Conservation (phyloP, 1,139 yeast genomes). For the Debaryomyces sp. region DNA sequence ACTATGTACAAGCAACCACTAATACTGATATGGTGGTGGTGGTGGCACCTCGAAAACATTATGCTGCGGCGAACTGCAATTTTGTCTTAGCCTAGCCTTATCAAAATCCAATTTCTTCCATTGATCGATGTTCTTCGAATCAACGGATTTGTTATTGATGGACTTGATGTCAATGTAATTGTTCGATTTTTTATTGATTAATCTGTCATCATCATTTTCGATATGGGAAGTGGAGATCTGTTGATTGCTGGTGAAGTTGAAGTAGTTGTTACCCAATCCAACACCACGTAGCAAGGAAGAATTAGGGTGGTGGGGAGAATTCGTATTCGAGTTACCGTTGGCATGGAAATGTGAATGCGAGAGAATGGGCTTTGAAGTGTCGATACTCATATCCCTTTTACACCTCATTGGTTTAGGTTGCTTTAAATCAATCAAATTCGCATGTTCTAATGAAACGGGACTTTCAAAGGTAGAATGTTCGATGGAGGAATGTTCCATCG, state of each 20-base stretch:
- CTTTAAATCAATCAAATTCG: constrained; percentile 9
- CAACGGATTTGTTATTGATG: constrained; percentile 12
- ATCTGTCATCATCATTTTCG: constrained; percentile 15
- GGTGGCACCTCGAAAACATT: constrained; percentile 12
- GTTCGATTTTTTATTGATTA: constrained; percentile 26
- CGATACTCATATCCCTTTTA: constrained; percentile 18
- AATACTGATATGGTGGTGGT: constrained; percentile 15
- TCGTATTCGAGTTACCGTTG: constrained; percentile 13
- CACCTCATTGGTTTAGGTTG: constrained; percentile 32
- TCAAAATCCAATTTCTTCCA: neutral
- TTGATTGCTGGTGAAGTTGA: constrained; percentile 30
- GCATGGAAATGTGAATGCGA: constrained; percentile 22
- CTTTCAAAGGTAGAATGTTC: neutral
- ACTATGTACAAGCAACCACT: constrained; percentile 2
- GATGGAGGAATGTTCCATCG: constrained; percentile 8
- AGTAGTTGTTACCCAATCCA: constrained; percentile 42
- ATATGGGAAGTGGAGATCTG: constrained; percentile 29
- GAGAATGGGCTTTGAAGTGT: constrained; percentile 9
- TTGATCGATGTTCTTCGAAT: neutral
- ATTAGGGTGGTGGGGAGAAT: constrained; percentile 17
- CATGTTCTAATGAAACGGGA: constrained; percentile 1
- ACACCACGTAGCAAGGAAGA: constrained; percentile 29
- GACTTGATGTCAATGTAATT: constrained; percentile 39
- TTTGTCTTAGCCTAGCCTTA: neutral
- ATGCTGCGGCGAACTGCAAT: constrained; percentile 1